A percentile compares a stretch with the other conserved stretches of the same genome.
Evolutionary conservation across 495 filamentous ascomycete genomes (phyloP).

Genomic region (Amniculicola lignicola): DNA sequence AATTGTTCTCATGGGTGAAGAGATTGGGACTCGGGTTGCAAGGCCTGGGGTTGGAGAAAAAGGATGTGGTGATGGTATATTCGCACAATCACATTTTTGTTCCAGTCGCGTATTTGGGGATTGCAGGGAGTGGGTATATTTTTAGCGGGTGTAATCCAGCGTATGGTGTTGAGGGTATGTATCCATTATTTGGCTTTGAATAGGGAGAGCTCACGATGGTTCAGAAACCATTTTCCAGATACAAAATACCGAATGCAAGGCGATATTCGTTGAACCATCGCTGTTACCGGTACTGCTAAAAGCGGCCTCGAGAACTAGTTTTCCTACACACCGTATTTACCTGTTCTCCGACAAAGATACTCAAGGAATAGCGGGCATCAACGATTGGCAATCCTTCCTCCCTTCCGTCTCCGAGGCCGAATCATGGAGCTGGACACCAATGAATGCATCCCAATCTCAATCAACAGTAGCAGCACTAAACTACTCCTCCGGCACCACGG

Average conservation of each 20-base stretch:
- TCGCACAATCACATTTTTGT: constrained; percentile 51
- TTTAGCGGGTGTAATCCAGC: constrained; percentile 44
- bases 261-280: constrained; percentile 43
- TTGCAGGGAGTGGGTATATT: constrained; percentile 44
- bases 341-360: constrained; percentile 49
- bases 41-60: constrained; percentile 38
- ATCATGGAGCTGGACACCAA: constrained; percentile 48
- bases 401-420: constrained; percentile 45
- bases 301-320: constrained; percentile 44
- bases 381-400: constrained; percentile 52
- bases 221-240: constrained; percentile 39
- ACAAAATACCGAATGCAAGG: constrained; percentile 42
- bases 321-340: constrained; percentile 48
- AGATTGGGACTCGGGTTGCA: constrained; percentile 46
- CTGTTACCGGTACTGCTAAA: constrained; percentile 40
- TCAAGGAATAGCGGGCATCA: constrained; percentile 38
- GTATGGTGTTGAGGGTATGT: constrained; percentile 37
- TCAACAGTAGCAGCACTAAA: constrained; percentile 45
- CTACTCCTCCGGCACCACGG: constrained; percentile 49
- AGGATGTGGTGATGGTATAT: constrained; percentile 48
- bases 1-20: constrained; percentile 46
- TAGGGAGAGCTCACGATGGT: background rate
- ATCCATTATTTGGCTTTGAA: no score
- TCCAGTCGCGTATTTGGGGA: constrained; percentile 48
- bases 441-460: constrained; percentile 42